Conservation (phyloP, 805 yeast species). For the Wickerhamiella kazuoi region DNA sequence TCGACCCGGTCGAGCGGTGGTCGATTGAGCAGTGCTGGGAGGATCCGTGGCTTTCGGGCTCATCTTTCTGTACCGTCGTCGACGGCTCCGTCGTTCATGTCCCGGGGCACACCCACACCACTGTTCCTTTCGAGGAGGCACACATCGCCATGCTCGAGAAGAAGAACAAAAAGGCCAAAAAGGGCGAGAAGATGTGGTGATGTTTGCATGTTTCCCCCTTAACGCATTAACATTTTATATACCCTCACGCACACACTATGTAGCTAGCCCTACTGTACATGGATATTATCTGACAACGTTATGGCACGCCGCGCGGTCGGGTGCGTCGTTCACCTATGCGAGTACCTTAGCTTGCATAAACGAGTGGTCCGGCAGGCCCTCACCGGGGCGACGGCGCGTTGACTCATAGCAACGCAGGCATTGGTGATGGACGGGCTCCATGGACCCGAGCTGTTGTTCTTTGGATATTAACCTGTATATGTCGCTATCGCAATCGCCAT, state of each 20-base stretch:
- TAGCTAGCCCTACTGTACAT: too few relatives aligned
- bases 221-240: too few relatives aligned
- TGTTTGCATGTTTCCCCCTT: background rate
- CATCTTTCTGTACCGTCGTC: conserved; percentile 45
- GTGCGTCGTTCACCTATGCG: background rate
- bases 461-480: too few relatives aligned
- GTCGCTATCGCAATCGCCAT: too few relatives aligned
- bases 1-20: conserved; percentile 44
- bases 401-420: too few relatives aligned
- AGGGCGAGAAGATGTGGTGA: conserved; percentile 28
- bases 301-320: too few relatives aligned
- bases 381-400: background rate
- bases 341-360: background rate
- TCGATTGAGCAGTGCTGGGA: conserved; percentile 37
- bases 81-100: conserved; percentile 25
- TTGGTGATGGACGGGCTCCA: too few relatives aligned
- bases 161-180: conserved; percentile 38
- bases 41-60: conserved; percentile 40
- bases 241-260: too few relatives aligned
- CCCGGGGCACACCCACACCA: conserved; percentile 62
- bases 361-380: background rate
- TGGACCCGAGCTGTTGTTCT: too few relatives aligned
- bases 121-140: conserved; percentile 84
- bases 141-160: conserved; percentile 87
- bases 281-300: too few relatives aligned